Evolutionary conservation across 768 basidiomycete species (phyloP), one percentile per base, ranked within the genome.

Genomic region (Paxillus ammoniavirescens): DNA sequence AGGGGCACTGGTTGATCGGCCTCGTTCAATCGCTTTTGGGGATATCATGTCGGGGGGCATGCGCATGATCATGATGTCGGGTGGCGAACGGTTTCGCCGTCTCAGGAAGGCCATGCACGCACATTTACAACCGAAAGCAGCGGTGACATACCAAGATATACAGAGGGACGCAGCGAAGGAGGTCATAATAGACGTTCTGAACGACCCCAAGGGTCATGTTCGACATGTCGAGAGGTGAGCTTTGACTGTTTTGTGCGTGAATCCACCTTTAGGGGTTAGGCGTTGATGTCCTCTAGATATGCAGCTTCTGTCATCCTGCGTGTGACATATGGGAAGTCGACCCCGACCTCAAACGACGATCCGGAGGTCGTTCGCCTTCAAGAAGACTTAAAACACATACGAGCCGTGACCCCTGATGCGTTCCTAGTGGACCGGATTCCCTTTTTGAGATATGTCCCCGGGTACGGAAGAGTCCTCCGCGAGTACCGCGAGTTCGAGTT

Each of bases 11-110:
- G 75, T 73, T 0, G 82, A 85, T 57, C 67, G 83, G 33, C 82
- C 82, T 10, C 59, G 61, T 2, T 69, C 66, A 17, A 78, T 83
- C 42, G 73, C 83, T 0, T 82, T 75, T 0, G 77, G 78, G 1
- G 82, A 83, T 42, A 80, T 80, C 0, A 67, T 84, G 0, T 80
- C 77, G 0, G 77, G 77, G 2, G 81, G 78, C 0, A 81, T 83
- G 82, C 68, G 81, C 23, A 71, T 80, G 21, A 49, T 84, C 31
- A 61, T 82, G 3, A 76, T 75, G 4, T 73, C 72, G 0, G 74
- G 72, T 2, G 81, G 82, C 1, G 82, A 82, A 6, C 67, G 77
- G 17, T 82, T 83, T 58, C 81, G 81, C 64, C 81, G 81, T 60
- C 76, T 84, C 68, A 52, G 57, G 43, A 80, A 80, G 37, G 80